phyloP scores from a whole-genome alignment of 108 stramenopile species.

The Skeletonema potamos region DNA sequence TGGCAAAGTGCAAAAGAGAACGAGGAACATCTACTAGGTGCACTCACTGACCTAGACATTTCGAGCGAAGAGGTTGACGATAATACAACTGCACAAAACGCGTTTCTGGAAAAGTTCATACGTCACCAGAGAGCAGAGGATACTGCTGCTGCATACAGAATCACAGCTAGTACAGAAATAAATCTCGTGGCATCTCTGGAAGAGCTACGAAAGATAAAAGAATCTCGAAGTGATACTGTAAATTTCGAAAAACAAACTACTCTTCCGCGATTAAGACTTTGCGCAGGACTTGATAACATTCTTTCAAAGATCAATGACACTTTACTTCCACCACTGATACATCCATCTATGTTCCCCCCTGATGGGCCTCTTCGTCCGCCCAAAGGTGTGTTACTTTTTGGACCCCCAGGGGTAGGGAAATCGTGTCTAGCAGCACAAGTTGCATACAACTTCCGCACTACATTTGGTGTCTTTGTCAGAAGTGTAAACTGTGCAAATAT shows the following conservation, averaged over 20 bases:
- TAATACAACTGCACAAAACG: neutral
- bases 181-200: constrained; percentile 11
- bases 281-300: constrained; percentile 68
- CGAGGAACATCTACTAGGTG: neutral
- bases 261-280: constrained; percentile 7
- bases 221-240: neutral
- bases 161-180: constrained; percentile 26
- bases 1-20: neutral
- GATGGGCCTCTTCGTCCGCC: constrained; percentile 61
- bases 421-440: constrained; percentile 64
- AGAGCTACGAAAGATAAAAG: neutral
- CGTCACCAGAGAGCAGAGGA: neutral
- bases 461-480: constrained; percentile 42
- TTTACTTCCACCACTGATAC: constrained; percentile 55
- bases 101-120: neutral
- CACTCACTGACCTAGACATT: neutral
- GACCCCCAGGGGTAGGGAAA: constrained; percentile 81
- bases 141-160: constrained; percentile 20
- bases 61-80: neutral
- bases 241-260: neutral
- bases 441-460: constrained; percentile 35
- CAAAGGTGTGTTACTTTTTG: constrained; percentile 74
- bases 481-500: constrained; percentile 65
- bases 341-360: constrained; percentile 55
- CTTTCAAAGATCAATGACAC: constrained; percentile 50